Evolutionary conservation across 73 alveolate genomes (phyloP).

Genomic region (Breviolum minutum): DNA sequence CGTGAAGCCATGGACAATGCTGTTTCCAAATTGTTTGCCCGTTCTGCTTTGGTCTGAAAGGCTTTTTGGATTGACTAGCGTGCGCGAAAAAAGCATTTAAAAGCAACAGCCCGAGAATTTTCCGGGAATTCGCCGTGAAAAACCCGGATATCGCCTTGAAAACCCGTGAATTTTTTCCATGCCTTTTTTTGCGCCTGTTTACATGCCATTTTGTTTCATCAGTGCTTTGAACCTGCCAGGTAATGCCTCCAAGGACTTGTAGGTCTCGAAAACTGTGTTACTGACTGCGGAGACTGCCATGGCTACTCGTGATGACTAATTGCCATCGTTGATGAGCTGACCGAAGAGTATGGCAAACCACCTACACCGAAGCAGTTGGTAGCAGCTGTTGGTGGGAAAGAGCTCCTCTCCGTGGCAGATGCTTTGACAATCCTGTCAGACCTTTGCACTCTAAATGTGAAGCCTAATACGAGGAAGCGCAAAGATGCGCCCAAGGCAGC

Average conservation of each 20-base stretch:
- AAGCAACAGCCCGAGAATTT: not conserved
- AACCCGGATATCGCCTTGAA: not conserved
- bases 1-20: not conserved
- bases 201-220: not conserved
- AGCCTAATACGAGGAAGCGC: not conserved
- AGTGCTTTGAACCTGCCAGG: not conserved
- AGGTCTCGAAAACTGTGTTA: not conserved
- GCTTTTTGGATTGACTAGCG: not conserved
- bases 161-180: not conserved
- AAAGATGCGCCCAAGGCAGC: not conserved
- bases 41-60: not conserved
- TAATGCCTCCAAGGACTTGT: not conserved
- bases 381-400: not conserved
- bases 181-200: not conserved
- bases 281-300: not conserved
- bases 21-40: not conserved
- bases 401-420: not conserved
- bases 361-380: not conserved
- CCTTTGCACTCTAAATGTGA: not conserved
- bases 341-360: not conserved
- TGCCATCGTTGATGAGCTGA: not conserved
- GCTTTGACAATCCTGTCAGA: not conserved
- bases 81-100: not conserved
- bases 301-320: not conserved
- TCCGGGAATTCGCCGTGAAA: not conserved